Conservation (phyloP, 768 basidiomycete genomes). For the Pulveroboletus sp. region DNA sequence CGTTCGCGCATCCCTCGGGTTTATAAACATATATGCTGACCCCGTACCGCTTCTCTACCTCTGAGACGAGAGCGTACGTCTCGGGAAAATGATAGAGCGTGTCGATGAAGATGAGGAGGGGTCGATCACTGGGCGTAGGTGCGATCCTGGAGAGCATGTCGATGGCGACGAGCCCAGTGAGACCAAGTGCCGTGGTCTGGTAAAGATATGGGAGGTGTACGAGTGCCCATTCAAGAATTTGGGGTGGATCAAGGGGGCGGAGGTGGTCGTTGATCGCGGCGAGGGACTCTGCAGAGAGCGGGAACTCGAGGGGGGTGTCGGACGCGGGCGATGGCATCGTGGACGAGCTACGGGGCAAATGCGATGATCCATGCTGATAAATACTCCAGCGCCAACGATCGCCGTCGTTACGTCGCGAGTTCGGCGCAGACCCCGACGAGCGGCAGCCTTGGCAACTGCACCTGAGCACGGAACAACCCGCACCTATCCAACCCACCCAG, state of each 20-base stretch:
- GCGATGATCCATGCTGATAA: background rate
- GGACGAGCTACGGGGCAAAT: constrained; percentile 11
- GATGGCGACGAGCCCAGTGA: constrained; percentile 89
- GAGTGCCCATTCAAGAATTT: constrained; percentile 84
- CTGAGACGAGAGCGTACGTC: constrained; percentile 83
- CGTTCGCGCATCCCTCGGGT: constrained; percentile 65
- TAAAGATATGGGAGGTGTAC: constrained; percentile 72
- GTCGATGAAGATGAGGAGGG: constrained; percentile 93
- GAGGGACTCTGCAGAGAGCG: constrained; percentile 56
- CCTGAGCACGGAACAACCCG: constrained; percentile 18
- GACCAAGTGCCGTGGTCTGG: constrained; percentile 96
- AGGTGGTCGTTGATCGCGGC: constrained; percentile 71
- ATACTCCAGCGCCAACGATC: too few relatives aligned
- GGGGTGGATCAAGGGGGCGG: constrained; percentile 64
- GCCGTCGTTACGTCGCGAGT: too few relatives aligned
- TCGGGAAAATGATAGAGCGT: constrained; percentile 95
- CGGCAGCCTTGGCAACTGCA: too few relatives aligned
- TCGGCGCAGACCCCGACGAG: too few relatives aligned
- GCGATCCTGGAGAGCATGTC: constrained; percentile 92
- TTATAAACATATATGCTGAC: constrained; percentile 71
- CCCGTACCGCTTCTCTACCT: constrained; percentile 74
- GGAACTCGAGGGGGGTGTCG: constrained; percentile 47
- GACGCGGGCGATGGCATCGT: constrained; percentile 7
- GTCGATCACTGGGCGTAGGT: constrained; percentile 37
- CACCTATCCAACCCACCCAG: constrained; percentile 14